These are phyloP conservation scores for Fusarium sp. DNA, from an alignment of 2,329 filamentous ascomycete genomes.

Conservation along the genomic window DNA sequence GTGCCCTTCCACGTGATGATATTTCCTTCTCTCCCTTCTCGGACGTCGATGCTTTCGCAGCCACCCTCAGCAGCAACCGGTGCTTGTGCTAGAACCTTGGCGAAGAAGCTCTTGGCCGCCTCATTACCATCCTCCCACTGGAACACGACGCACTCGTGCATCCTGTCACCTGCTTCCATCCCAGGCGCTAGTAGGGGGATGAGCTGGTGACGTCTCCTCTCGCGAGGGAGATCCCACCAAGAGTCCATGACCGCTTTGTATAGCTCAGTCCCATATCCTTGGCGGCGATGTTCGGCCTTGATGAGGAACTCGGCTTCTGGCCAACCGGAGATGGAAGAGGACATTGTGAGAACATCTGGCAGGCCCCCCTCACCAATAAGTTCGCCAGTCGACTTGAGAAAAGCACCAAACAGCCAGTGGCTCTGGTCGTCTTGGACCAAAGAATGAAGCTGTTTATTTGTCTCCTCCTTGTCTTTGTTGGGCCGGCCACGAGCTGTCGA, in stretches of 20 bases:
- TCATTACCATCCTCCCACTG: conserved; percentile 32
- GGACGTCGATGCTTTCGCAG: conserved; percentile 30
- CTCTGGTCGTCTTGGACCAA: conserved; percentile 23
- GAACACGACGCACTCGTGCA: conserved; percentile 29
- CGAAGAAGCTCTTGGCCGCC: conserved; percentile 25
- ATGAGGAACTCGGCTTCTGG: conserved; percentile 38
- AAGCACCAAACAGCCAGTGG: conserved; percentile 38
- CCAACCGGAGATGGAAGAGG: conserved; percentile 31
- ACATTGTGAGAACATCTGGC: conserved; percentile 27
- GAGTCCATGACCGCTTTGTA: conserved; percentile 30
- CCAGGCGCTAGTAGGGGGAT: conserved; percentile 9
- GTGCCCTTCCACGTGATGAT: conserved; percentile 25
- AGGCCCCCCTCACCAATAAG: conserved; percentile 38
- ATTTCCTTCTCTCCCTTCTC: conserved; percentile 28
- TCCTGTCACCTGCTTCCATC: conserved; percentile 27
- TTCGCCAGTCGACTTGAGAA: conserved; percentile 31
- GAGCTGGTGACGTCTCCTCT: conserved; percentile 29
- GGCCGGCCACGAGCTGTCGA: conserved; percentile 30
- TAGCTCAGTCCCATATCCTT: conserved; percentile 36
- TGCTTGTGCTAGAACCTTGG: conserved; percentile 30
- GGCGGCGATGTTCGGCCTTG: conserved; percentile 30
- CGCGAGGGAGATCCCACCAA: conserved; percentile 36
- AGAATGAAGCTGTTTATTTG: conserved; percentile 18
- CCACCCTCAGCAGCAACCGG: conserved; percentile 21
- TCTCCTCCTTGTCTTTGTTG: conserved; percentile 30